These are phyloP conservation scores for Syzygium aqueum DNA, from an alignment of 345 rosid genomes.

Conservation along the genomic window DNA sequence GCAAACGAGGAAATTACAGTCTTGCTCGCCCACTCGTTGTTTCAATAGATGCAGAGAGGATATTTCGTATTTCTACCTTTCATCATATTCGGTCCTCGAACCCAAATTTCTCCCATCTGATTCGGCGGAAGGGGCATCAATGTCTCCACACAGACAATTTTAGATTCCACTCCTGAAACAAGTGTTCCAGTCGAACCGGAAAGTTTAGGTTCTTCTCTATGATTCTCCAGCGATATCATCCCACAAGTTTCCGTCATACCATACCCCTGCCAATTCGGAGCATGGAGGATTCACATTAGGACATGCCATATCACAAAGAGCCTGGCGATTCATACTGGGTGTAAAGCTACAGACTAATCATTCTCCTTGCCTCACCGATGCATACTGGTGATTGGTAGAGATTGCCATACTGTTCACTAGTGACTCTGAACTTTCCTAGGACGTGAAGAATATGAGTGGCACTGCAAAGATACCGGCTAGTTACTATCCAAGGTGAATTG, in stretches of 20 bases:
- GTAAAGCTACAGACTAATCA: background rate
- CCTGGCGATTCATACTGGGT: background rate
- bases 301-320: background rate
- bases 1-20: background rate
- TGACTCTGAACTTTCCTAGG: background rate
- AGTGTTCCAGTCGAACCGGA: conserved; percentile 30
- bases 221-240: conserved; percentile 20
- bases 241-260: conserved; percentile 39
- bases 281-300: background rate
- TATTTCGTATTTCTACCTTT: conserved; percentile 9
- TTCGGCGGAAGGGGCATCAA: conserved; percentile 26
- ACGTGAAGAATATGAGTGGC: background rate
- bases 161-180: conserved; percentile 26
- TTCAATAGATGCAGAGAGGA: background rate
- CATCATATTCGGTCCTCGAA: conserved; percentile 39
- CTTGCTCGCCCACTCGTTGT: background rate
- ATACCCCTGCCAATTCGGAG: conserved; percentile 12
- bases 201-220: conserved; percentile 3
- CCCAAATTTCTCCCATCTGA: conserved; percentile 32
- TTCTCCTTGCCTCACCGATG: background rate
- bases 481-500: background rate
- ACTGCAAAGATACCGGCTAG: background rate
- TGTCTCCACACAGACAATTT: conserved; percentile 19
- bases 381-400: background rate
- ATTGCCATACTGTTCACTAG: background rate